A percentile compares a stretch with the other conserved stretches of the same genome.
Conservation (phyloP, 371 early-diverging fungal genomes). For the Homolaphlyctis polyrhiza region DNA sequence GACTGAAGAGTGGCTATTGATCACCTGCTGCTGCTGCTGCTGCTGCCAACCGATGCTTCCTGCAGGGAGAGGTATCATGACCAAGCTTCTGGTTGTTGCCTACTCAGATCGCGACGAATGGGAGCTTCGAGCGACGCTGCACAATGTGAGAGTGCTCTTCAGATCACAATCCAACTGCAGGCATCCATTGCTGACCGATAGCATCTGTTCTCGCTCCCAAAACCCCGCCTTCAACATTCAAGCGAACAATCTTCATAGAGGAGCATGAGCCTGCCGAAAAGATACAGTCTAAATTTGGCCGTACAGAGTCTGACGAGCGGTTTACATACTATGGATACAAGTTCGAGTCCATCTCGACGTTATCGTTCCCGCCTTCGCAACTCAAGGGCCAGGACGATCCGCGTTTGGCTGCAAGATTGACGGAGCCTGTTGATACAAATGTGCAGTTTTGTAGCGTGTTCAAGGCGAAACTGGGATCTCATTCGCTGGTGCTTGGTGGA, state of each 20-base stretch:
- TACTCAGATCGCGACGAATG: constrained; percentile 69
- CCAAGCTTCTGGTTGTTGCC: constrained; percentile 75
- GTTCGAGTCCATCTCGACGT: constrained; percentile 34
- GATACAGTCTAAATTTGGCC: constrained; percentile 27
- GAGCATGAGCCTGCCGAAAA: constrained; percentile 61
- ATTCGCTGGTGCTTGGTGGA: constrained; percentile 76
- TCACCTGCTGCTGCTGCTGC: neutral
- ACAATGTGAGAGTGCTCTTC: too few species aligned
- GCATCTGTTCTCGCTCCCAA: neutral
- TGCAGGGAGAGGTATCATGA: constrained; percentile 77
- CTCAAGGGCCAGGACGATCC: constrained; percentile 4
- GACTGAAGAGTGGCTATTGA: neutral
- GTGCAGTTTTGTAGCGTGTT: constrained; percentile 85
- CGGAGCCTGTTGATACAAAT: constrained; percentile 68
- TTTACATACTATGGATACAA: constrained; percentile 58
- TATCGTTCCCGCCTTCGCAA: constrained; percentile 21
- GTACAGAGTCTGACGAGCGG: constrained; percentile 51
- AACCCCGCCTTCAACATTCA: neutral
- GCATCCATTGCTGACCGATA: too few species aligned
- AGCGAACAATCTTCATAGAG: constrained; percentile 70
- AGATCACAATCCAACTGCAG: too few species aligned
- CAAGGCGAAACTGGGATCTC: constrained; percentile 63
- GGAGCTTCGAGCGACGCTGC: constrained; percentile 70
- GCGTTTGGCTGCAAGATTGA: constrained; percentile 28
- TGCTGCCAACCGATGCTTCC: neutral